Conservation (phyloP, 2,329 filamentous ascomycete genomes). For the Clonostachys solani region DNA sequence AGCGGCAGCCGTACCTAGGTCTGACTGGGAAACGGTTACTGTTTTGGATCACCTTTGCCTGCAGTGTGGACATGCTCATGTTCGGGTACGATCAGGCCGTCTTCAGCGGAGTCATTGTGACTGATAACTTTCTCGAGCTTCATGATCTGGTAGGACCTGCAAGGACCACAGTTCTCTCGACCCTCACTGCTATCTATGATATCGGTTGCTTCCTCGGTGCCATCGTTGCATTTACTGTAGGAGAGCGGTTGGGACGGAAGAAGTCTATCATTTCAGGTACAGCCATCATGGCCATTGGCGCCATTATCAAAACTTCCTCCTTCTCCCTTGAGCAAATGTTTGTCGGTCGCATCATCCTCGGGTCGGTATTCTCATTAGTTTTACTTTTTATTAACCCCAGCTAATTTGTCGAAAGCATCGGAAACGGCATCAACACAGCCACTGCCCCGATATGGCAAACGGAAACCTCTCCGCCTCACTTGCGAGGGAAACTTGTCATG, state of each 20-base stretch:
- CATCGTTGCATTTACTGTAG: conserved; percentile 18
- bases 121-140: conserved; percentile 17
- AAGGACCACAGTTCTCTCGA: conserved; percentile 16
- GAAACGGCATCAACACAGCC: conserved; percentile 10
- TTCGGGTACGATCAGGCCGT: conserved; percentile 21
- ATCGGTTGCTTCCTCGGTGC: conserved; percentile 20
- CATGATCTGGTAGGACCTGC: conserved; percentile 28
- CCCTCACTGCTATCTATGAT: conserved; percentile 18
- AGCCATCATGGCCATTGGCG: conserved; percentile 20
- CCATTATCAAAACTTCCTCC: conserved; percentile 14
- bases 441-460: conserved; percentile 20
- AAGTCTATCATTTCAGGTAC: conserved; percentile 23
- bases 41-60: background rate
- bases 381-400: no score
- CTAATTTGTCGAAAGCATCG: conserved; percentile 17
- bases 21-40: conserved; percentile 3
- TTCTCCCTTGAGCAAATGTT: conserved; percentile 16
- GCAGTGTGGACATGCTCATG: conserved; percentile 10
- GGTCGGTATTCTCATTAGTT: conserved; percentile 1
- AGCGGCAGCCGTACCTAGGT: conserved; percentile 2
- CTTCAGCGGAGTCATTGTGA: conserved; percentile 16
- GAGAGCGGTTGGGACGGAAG: conserved; percentile 20
- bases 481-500: conserved; percentile 16
- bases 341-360: conserved; percentile 15
- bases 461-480: conserved; percentile 16